Conservation (phyloP, 2,329 filamentous ascomycete genomes). For the Sordariomycetes sp. region DNA sequence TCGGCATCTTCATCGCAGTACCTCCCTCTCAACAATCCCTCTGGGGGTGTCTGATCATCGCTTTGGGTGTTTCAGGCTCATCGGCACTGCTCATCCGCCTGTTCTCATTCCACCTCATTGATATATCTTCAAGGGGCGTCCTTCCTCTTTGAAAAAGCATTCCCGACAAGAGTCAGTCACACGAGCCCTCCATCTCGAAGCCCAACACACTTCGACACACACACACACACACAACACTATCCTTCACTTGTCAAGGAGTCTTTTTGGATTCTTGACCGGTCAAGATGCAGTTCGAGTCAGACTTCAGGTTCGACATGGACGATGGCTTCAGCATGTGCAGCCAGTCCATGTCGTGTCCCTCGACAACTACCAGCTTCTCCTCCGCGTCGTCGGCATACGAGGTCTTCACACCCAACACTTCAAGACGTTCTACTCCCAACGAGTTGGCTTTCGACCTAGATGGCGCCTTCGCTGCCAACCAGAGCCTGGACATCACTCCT, state of each 20-base stretch:
- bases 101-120: conserved; percentile 25
- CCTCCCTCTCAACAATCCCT: conserved; percentile 11
- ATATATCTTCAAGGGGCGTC: conserved; percentile 31
- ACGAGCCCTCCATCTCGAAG: not conserved
- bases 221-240: not conserved
- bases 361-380: conserved; percentile 26
- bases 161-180: conserved; percentile 17
- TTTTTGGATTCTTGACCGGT: no score
- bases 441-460: conserved; percentile 28
- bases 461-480: conserved; percentile 13
- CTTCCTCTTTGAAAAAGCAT: conserved; percentile 20
- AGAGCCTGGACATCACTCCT: conserved; percentile 24
- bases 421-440: conserved; percentile 32
- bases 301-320: conserved; percentile 29
- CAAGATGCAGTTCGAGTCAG: conserved; percentile 28
- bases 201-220: conserved; percentile 5
- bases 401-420: conserved; percentile 31
- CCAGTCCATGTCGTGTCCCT: conserved; percentile 24
- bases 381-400: conserved; percentile 30
- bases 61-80: conserved; percentile 22
- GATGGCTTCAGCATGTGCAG: conserved; percentile 27
- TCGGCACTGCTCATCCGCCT: conserved; percentile 17
- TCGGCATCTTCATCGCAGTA: conserved; percentile 19
- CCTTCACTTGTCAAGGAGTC: not conserved
- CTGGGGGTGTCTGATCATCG: conserved; percentile 21